Evolutionary conservation across 371 early-diverging fungal genomes (phyloP).

Genomic region (Syncephalastrum sp.): DNA sequence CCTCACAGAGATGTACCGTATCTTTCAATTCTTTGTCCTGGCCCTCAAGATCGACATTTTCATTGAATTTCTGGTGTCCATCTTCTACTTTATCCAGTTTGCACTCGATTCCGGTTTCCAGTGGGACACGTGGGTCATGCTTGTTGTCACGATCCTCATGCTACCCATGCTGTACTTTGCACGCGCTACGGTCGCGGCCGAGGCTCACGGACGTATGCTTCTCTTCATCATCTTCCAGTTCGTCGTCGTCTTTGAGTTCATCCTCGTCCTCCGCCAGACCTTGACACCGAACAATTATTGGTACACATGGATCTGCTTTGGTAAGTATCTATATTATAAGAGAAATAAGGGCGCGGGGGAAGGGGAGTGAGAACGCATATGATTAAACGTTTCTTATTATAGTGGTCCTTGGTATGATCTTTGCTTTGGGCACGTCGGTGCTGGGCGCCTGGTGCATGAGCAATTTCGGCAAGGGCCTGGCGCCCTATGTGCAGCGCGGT

Average conservation of each 20-base stretch:
- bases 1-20: slow-evolving; percentile 45
- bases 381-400: background rate
- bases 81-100: slow-evolving; percentile 29
- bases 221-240: slow-evolving; percentile 41
- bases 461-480: slow-evolving; percentile 41
- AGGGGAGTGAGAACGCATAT: background rate
- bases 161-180: slow-evolving; percentile 45
- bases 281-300: slow-evolving; percentile 24
- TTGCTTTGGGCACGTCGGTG: slow-evolving; percentile 26
- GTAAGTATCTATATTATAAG: slow-evolving; percentile 21
- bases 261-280: slow-evolving; percentile 33
- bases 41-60: slow-evolving; percentile 36
- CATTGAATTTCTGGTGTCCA: slow-evolving; percentile 31
- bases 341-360: background rate
- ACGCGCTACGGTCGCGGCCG: slow-evolving; percentile 32
- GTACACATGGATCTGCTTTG: slow-evolving; percentile 50
- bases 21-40: slow-evolving; percentile 38
- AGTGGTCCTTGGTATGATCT: slow-evolving; percentile 38
- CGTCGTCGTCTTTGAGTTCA: slow-evolving; percentile 29
- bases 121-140: slow-evolving; percentile 27
- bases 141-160: slow-evolving; percentile 35
- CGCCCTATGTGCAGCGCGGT: slow-evolving; percentile 46
- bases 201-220: slow-evolving; percentile 31
- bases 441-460: slow-evolving; percentile 30
- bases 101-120: slow-evolving; percentile 17